A percentile compares a stretch with the other conserved stretches of the same genome.
Evolutionary conservation across 306 rosid genomes (phyloP).

Genomic region (Hylodesmum podocarpum): DNA sequence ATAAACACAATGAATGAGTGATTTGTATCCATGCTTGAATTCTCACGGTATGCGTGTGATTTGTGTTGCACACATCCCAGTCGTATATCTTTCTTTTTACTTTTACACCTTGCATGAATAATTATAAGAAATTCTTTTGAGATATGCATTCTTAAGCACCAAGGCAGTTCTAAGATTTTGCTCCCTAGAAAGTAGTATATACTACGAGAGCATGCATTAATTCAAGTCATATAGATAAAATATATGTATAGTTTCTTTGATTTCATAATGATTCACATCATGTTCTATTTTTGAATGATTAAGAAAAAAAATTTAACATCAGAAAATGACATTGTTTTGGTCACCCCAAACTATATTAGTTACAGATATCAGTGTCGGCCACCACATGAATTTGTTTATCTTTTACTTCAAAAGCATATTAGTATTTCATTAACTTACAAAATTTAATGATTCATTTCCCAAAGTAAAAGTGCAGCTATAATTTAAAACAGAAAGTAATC

Average conservation of each 20-base stretch:
- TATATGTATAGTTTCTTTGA: background rate
- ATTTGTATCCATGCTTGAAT: background rate
- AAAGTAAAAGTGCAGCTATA: constrained; percentile 8
- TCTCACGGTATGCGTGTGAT: background rate
- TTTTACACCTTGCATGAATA: background rate
- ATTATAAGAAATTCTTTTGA: background rate
- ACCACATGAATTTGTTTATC: background rate
- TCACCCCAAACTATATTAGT: background rate
- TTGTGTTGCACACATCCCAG: background rate
- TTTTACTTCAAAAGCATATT: background rate
- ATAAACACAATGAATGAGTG: background rate
- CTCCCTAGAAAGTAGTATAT: background rate
- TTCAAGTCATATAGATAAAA: background rate
- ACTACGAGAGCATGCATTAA: background rate
- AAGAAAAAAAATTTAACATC: too few relatives aligned
- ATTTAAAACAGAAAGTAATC: constrained; percentile 28
- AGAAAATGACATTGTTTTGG: background rate
- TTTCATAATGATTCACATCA: background rate
- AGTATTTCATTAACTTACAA: constrained; percentile 24
- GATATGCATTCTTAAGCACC: background rate
- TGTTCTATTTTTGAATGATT: too few relatives aligned
- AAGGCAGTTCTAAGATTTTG: background rate
- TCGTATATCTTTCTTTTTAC: background rate
- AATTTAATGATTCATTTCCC: constrained; percentile 4
- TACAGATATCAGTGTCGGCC: background rate